Base-by-base conservation (phyloP, 192 early-diverging fungal genomes). In the Rhizoclosmatium globosum region DNA sequence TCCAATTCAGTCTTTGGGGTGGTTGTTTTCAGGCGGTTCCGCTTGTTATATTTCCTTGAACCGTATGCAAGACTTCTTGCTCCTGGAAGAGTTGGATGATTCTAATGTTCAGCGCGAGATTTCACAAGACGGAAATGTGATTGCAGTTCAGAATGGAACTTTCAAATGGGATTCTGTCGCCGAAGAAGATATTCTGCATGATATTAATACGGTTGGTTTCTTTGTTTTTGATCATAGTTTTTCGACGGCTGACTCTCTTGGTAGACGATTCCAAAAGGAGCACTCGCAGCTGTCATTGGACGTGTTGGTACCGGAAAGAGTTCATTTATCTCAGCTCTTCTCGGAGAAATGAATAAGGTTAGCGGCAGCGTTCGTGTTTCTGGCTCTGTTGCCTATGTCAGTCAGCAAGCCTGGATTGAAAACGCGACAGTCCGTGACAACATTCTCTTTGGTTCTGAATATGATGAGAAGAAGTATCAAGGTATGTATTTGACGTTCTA, bases 381-480 rank as follows among this genome's bases (percentile, higher is more conserved):
- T 50, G 92, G 93, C 0, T 83, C 80, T 1, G 84, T 96, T n/a
- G 91, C 88, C 9, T 94, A 94, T 69, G 84, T 87, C 15, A 85
- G 90, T 53, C 95, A 95, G 81, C 85, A 89, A 50, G 91, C 95
- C 2, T 96, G 95, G 95, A 92, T 96, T 42, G 90, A 92, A 83
- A 93, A 80, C 46, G 76, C 91, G 68, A 94, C 94, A n/a, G 68
- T 97, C 62, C 90, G 94, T 65, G 94, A 96, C 64, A 97, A 97
- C 80, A 93, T 98, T 75, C 70, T 93, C 41, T 95, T 98, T 88
- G 96, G 96, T 11, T 83, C 88, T 61, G 82, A 85, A 2, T 95
- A 86, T 79, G 91, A 96, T 47, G 84, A 79, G 39, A 73, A 79
- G 66, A 88, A 90, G 21, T 98, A 95, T 79, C 81, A 90, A n/a